Percentiles rank a stretch among this genome's conserved stretches.
Evolutionary conservation across 306 rosid species (phyloP).

Genomic region (Lathyrus oleraceus): DNA sequence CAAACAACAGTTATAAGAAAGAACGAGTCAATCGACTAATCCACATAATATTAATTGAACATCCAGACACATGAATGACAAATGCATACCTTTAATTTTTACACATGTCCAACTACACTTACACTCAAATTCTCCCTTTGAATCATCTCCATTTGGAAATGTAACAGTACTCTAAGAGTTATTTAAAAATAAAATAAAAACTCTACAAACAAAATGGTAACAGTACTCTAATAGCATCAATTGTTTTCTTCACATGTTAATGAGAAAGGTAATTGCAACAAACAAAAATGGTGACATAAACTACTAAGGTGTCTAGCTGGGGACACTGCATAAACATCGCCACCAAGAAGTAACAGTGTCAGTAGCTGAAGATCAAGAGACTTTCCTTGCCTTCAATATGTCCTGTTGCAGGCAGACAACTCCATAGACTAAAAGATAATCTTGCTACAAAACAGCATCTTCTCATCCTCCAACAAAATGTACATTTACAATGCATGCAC

Average conservation of each 20-base stretch:
- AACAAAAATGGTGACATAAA: constrained; percentile 23
- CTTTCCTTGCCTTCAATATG: constrained; percentile 20
- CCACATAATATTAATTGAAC: too few species aligned
- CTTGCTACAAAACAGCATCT: not conserved
- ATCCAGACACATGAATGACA: too few species aligned
- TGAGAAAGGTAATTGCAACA: constrained; percentile 27
- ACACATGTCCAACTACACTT: too few species aligned
- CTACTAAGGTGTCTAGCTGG: constrained; percentile 22
- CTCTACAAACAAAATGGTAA: too few species aligned
- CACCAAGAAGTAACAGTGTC: not conserved
- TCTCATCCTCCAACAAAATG: not conserved
- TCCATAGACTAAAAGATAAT: constrained; percentile 3
- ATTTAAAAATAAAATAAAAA: too few species aligned
- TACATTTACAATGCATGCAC: not conserved
- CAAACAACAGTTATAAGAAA: too few species aligned
- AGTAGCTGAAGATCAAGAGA: not conserved
- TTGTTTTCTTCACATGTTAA: constrained; percentile 9
- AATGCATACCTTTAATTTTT: too few species aligned
- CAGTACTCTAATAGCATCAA: too few species aligned
- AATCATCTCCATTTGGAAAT: too few species aligned
- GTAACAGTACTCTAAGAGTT: too few species aligned
- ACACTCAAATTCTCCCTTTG: too few species aligned
- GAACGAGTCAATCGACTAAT: too few species aligned
- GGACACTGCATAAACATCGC: constrained; percentile 36
- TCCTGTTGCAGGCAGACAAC: constrained; percentile 25